A percentile compares a stretch with the other conserved stretches of the same genome.
Evolutionary conservation across 495 filamentous ascomycete species (phyloP).

Genomic region (Chaetomium tenue): DNA sequence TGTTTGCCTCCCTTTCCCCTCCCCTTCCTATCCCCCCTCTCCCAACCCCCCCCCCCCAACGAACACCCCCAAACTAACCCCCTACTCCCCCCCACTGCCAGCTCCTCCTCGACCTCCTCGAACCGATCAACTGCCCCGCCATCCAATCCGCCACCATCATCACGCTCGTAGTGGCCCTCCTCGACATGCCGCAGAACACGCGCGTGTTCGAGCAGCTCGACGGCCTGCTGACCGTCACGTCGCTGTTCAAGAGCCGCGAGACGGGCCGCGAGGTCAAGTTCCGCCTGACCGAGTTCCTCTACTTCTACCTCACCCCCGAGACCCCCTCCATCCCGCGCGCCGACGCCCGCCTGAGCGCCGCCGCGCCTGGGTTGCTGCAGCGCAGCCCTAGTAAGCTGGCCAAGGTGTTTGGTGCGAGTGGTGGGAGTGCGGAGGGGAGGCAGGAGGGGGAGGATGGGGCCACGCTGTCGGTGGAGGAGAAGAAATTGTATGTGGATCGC

Average conservation of each 20-base stretch:
- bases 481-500: slow-evolving; percentile 75
- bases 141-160: slow-evolving; percentile 88
- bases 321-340: slow-evolving; percentile 56
- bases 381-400: slow-evolving; percentile 71
- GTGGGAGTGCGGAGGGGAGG: slow-evolving; percentile 30
- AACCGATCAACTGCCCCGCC: slow-evolving; percentile 84
- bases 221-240: slow-evolving; percentile 88
- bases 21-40: background rate
- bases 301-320: slow-evolving; percentile 98
- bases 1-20: slow-evolving; percentile 23
- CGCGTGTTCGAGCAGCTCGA: slow-evolving; percentile 92
- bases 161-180: slow-evolving; percentile 81
- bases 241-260: slow-evolving; percentile 79
- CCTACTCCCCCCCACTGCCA: slow-evolving; percentile 27
- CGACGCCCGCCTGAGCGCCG: slow-evolving; percentile 30
- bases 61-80: background rate
- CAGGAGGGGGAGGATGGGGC: slow-evolving; percentile 37
- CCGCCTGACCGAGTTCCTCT: slow-evolving; percentile 90
- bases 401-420: slow-evolving; percentile 44
- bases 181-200: slow-evolving; percentile 79
- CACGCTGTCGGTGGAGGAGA: slow-evolving; percentile 78
- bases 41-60: background rate
- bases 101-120: slow-evolving; percentile 90
- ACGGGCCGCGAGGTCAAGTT: slow-evolving; percentile 87
- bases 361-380: slow-evolving; percentile 52